Conservation (phyloP, 83 land plant species). For the Thuja plicata region DNA sequence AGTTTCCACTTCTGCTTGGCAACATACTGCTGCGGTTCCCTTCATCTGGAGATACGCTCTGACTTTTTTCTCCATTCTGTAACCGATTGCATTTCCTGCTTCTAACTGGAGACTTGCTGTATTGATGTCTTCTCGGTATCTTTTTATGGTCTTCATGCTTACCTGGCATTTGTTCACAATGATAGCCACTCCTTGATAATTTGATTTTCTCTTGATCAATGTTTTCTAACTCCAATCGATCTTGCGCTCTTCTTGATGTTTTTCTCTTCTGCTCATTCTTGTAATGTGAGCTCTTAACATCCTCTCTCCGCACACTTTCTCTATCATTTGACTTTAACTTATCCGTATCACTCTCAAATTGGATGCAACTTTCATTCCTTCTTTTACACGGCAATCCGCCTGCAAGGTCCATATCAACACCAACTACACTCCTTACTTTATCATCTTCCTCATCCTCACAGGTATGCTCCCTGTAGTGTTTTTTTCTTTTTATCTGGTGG, state of each 20-base stretch:
- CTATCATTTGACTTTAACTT: not conserved
- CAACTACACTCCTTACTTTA: not conserved
- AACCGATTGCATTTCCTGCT: not conserved
- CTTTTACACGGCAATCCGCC: not conserved
- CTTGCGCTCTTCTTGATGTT: not conserved
- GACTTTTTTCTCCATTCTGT: not conserved
- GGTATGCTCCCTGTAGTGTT: not conserved
- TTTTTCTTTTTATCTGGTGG: not conserved
- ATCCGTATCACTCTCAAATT: not conserved
- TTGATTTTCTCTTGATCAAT: slow-evolving; percentile 6
- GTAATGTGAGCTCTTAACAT: not conserved
- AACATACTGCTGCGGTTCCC: not conserved
- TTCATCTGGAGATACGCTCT: not conserved
- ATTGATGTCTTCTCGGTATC: not conserved
- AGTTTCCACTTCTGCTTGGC: not conserved
- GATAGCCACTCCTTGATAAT: slow-evolving; percentile 1
- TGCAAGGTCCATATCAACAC: not conserved
- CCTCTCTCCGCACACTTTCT: not conserved
- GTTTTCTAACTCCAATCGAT: not conserved
- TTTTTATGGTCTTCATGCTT: not conserved
- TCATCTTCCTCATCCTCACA: not conserved
- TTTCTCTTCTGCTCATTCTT: not conserved
- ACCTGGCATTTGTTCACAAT: not conserved
- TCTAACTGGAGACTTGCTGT: slow-evolving; percentile 10
- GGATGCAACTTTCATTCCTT: slow-evolving; percentile 5